A percentile compares a stretch with the other conserved stretches of the same genome.
Evolutionary conservation across 257 asterid genomes (phyloP).

Genomic region (Salvia miltiorrhiza): DNA sequence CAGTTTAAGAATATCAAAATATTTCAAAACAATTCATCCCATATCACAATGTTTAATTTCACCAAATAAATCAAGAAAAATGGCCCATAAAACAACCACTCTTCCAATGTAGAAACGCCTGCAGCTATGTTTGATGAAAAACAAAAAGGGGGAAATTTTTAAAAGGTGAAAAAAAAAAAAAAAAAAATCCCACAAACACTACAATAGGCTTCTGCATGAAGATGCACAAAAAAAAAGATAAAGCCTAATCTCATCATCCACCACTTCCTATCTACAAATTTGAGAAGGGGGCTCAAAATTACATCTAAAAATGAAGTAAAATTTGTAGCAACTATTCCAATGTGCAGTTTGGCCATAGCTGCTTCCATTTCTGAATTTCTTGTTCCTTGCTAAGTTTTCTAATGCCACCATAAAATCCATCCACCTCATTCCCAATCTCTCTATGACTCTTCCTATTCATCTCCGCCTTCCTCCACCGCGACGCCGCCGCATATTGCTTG

Average conservation of each 20-base stretch:
- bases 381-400: conserved; percentile 50
- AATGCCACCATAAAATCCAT: conserved; percentile 87
- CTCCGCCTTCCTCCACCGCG: conserved; percentile 64
- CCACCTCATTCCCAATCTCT: conserved; percentile 64
- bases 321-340: conserved; percentile 55
- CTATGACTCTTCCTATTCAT: conserved; percentile 54
- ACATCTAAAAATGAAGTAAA: background rate
- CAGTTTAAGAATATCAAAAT: too few relatives aligned
- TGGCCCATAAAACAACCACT: background rate
- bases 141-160: background rate
- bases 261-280: conserved; percentile 31
- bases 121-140: background rate
- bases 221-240: conserved; percentile 21
- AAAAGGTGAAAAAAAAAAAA: background rate
- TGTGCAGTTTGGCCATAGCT: conserved; percentile 52
- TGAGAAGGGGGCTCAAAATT: background rate
- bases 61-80: background rate
- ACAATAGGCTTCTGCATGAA: conserved; percentile 33
- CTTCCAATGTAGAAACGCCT: conserved; percentile 4
- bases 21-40: too few relatives aligned
- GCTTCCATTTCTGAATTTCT: conserved; percentile 67
- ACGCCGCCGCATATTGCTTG: conserved; percentile 62
- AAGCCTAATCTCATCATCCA: conserved; percentile 13
- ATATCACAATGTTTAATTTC: background rate
- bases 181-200: background rate